Conservation (phyloP, 352 stramenopile genomes). For the Phytophthora hybrid region DNA sequence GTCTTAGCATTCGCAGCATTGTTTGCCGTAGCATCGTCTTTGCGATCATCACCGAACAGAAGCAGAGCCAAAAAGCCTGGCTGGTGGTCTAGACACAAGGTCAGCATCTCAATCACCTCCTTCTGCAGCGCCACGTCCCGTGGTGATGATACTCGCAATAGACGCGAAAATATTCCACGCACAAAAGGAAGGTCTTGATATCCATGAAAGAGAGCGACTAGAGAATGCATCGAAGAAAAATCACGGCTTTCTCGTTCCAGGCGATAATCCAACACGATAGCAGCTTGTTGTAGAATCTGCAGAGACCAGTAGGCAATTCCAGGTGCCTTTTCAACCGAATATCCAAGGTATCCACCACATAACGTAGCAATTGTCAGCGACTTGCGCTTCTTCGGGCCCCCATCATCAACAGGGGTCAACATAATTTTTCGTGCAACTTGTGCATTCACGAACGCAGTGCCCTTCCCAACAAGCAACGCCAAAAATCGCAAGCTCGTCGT, state of each 20-base stretch:
- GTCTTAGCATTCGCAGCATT: slow-evolving; percentile 22
- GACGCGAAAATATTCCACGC: slow-evolving; percentile 46
- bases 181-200: slow-evolving; percentile 51
- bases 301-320: slow-evolving; percentile 58
- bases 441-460: slow-evolving; percentile 5
- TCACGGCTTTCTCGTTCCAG: slow-evolving; percentile 24
- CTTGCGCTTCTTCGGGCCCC: slow-evolving; percentile 40
- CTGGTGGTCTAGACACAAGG: slow-evolving; percentile 62
- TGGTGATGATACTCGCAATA: slow-evolving; percentile 43
- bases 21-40: slow-evolving; percentile 23
- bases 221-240: slow-evolving; percentile 48
- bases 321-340: slow-evolving; percentile 47
- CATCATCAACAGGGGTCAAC: slow-evolving; percentile 57
- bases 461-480: slow-evolving; percentile 42
- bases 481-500: slow-evolving; percentile 59
- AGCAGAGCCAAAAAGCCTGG: slow-evolving; percentile 69
- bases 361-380: slow-evolving; percentile 64
- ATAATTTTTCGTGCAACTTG: slow-evolving; percentile 43
- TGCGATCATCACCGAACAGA: slow-evolving; percentile 44
- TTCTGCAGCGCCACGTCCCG: slow-evolving; percentile 41
- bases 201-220: slow-evolving; percentile 62
- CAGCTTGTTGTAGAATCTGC: slow-evolving; percentile 59
- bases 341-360: slow-evolving; percentile 61
- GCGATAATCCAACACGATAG: slow-evolving; percentile 41
- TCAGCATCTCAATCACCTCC: slow-evolving; percentile 62